Base-by-base conservation (phyloP, 2,329 filamentous ascomycete species). In the Colletotrichum tofieldiae region DNA sequence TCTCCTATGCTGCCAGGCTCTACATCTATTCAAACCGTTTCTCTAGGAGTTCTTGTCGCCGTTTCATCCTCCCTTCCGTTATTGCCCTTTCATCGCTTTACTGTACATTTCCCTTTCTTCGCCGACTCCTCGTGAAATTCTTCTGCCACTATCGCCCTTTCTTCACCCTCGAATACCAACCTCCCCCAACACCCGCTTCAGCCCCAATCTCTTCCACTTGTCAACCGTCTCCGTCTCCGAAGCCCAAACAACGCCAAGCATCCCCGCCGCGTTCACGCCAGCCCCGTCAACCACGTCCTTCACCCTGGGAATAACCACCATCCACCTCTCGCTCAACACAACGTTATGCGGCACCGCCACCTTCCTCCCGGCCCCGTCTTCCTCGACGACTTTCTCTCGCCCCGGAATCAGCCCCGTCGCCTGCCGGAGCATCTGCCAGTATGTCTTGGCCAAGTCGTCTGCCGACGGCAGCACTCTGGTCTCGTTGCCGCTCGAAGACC, bases 301-400 rank as follows among this genome's bases (percentile, higher is more conserved):
- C 18, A 80, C 78, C 32, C 86, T 78, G 4, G 86, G 86, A 32
- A 88, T 81, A 2, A 88, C 82, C n/a, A 88, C 75, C 29, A 88
- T 81, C 79, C 83, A 84, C 32, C 82, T 78, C 37, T 79, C 77
- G 69, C 82, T 82, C 55, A 88, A 76, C 2, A 86, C 75, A 16
- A 87, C 78, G 71, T 87, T 88, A 74, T 88, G 86, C 5, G 85
- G 81, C 65, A 78, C 61, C 45, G 75, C 72, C 43, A 74, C 35
- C 63, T 71, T 58, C 7, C 47, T 43, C 26, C 58, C 68, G 29
- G 52, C 58, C 35, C 18, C 59, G 39, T 60, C 60, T 23, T 72
- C 47, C 23, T 65, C 54, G 0, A 65, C 54, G 1, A 43, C 74
- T 11, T 56, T 55, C 58, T 70, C 59, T 18, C 59, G 32, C 16